Percentiles rank a stretch among this genome's conserved stretches.
These are phyloP conservation scores for Sclerotinia subarctica DNA, from an alignment of 2,329 filamentous ascomycete species.

Conservation along the genomic window DNA sequence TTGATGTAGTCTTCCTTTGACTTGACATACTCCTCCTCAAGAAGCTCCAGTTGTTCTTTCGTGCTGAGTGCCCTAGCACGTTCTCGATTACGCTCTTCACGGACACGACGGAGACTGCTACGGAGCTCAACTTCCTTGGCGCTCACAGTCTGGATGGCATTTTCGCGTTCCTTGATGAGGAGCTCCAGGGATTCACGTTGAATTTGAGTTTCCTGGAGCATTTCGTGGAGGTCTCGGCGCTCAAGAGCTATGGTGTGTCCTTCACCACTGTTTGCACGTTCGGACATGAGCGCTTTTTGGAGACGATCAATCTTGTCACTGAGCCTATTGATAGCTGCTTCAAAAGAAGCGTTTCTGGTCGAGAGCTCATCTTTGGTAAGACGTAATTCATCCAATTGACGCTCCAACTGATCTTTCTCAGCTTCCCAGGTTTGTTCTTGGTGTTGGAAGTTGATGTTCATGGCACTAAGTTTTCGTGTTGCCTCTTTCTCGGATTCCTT, in stretches of 20 bases:
- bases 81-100: constrained; percentile 57
- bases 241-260: constrained; percentile 58
- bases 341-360: constrained; percentile 42
- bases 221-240: constrained; percentile 57
- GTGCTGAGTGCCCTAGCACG: constrained; percentile 28
- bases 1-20: constrained; percentile 14
- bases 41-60: constrained; percentile 30
- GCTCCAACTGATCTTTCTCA: constrained; percentile 38
- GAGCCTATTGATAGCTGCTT: constrained; percentile 47
- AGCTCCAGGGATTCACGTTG: constrained; percentile 68
- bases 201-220: constrained; percentile 60
- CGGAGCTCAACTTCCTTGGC: constrained; percentile 59
- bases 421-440: constrained; percentile 42
- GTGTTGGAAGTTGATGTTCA: constrained; percentile 51
- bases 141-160: constrained; percentile 56
- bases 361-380: constrained; percentile 44
- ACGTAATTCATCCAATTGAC: constrained; percentile 46
- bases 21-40: constrained; percentile 42
- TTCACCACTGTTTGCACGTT: constrained; percentile 53
- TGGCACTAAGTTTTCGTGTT: constrained; percentile 42
- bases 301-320: constrained; percentile 48
- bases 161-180: constrained; percentile 66
- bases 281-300: constrained; percentile 50
- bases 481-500: constrained; percentile 47
- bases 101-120: constrained; percentile 65